A percentile compares a stretch with the other conserved stretches of the same genome.
Evolutionary conservation across 192 early-diverging fungal species (phyloP).

Genomic region (Radiomyces spectabilis): DNA sequence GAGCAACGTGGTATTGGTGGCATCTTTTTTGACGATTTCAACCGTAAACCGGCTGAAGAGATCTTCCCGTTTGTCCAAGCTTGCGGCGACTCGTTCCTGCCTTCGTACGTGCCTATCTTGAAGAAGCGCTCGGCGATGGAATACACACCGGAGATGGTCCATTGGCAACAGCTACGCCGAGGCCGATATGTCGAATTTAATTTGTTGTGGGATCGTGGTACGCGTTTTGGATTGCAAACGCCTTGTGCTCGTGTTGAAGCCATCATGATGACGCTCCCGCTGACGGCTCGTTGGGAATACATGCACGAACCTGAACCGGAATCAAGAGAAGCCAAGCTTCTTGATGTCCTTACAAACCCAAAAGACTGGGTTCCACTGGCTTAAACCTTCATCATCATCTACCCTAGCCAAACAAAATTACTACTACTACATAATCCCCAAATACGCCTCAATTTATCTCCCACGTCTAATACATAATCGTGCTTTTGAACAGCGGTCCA

Average conservation of each 20-base stretch:
- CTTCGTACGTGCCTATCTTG: slow-evolving; percentile 84
- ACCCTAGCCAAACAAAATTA: too few species aligned
- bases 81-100: slow-evolving; percentile 68
- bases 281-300: slow-evolving; percentile 96
- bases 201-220: slow-evolving; percentile 92
- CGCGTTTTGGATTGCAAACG: slow-evolving; percentile 86
- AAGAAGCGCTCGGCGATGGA: slow-evolving; percentile 65
- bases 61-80: slow-evolving; percentile 77
- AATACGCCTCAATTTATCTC: too few species aligned
- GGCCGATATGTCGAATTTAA: slow-evolving; percentile 99
- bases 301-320: slow-evolving; percentile 60
- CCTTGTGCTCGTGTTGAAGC: slow-evolving; percentile 94
- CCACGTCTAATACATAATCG: too few species aligned
- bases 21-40: slow-evolving; percentile 96
- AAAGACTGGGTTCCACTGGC: slow-evolving; percentile 59
- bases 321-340: slow-evolving; percentile 62
- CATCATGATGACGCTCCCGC: slow-evolving; percentile 90
- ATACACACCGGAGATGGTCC: slow-evolving; percentile 63
- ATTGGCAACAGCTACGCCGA: slow-evolving; percentile 92
- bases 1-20: slow-evolving; percentile 96
- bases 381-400: too few species aligned
- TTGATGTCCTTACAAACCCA: slow-evolving; percentile 73
- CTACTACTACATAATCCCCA: too few species aligned
- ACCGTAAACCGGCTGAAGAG: slow-evolving; percentile 58
- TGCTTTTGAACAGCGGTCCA: too few species aligned